These are phyloP conservation scores for Neoboletus brunneissimus DNA, from an alignment of 768 basidiomycete genomes.

Conservation along the genomic window DNA sequence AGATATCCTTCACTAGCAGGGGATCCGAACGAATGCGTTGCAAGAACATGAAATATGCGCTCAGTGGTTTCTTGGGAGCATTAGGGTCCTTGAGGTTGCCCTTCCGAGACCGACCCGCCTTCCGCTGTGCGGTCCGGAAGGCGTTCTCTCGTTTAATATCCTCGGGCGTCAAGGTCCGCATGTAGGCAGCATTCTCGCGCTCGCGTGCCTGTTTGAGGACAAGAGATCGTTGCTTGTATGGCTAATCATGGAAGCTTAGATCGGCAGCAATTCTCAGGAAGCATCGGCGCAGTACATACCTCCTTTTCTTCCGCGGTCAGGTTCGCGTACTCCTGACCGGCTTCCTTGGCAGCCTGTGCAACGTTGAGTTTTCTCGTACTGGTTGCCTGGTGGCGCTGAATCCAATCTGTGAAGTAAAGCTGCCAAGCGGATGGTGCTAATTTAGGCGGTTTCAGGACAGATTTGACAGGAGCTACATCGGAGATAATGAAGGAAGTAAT, in stretches of 20 bases:
- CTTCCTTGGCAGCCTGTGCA: constrained; percentile 93
- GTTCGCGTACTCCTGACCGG: constrained; percentile 84
- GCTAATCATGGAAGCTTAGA: constrained; percentile 43
- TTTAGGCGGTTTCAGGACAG: constrained; percentile 81
- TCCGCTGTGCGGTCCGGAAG: constrained; percentile 88
- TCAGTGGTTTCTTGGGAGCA: constrained; percentile 92
- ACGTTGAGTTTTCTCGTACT: constrained; percentile 88
- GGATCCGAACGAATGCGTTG: constrained; percentile 84
- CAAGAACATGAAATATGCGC: constrained; percentile 93
- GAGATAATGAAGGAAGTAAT: constrained; percentile 26
- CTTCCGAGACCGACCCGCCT: constrained; percentile 88
- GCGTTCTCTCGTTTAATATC: constrained; percentile 94
- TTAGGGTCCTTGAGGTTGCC: constrained; percentile 97
- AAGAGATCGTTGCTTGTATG: constrained; percentile 82
- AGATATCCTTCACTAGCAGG: constrained; percentile 71
- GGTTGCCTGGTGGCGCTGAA: constrained; percentile 78
- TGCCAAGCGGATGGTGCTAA: constrained; percentile 95
- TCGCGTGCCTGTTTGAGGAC: constrained; percentile 83
- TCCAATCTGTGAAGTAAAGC: constrained; percentile 94
- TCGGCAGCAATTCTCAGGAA: constrained; percentile 25
- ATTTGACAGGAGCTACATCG: constrained; percentile 63
- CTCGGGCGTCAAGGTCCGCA: constrained; percentile 85
- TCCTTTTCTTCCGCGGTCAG: constrained; percentile 80
- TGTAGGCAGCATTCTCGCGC: constrained; percentile 77
- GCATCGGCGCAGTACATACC: constrained; percentile 42